phyloP scores from a whole-genome alignment of 192 early-diverging fungal species.

The Backusella psychrophila region DNA sequence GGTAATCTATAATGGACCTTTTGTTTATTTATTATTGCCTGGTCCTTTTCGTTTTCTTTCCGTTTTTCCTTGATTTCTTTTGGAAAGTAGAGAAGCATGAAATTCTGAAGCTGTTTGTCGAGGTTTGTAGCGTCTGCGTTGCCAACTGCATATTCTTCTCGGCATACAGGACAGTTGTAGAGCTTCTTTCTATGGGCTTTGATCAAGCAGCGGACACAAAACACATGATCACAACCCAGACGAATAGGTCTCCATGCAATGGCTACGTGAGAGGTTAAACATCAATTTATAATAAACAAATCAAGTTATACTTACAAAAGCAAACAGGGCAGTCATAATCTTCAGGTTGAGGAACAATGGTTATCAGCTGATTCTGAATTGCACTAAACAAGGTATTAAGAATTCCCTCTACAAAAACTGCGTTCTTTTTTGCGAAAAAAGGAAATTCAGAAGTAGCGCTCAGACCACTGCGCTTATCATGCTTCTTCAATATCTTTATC shows the following conservation, averaged over 20 bases:
- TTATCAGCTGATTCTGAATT: constrained; percentile 60
- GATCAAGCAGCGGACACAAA: constrained; percentile 78
- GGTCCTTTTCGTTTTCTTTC: constrained; percentile 60
- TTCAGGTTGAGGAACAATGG: constrained; percentile 77
- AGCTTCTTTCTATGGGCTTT: constrained; percentile 66
- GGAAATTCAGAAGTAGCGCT: constrained; percentile 53
- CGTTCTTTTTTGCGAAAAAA: constrained; percentile 45
- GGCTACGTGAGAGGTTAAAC: constrained; percentile 27
- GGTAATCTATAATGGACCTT: not conserved
- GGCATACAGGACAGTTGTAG: constrained; percentile 74
- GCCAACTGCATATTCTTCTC: constrained; percentile 55
- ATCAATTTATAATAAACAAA: not conserved
- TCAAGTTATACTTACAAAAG: constrained; percentile 40
- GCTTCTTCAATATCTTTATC: constrained; percentile 87
- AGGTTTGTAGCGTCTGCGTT: constrained; percentile 59
- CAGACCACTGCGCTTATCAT: constrained; percentile 81
- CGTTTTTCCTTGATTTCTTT: constrained; percentile 73
- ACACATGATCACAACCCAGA: constrained; percentile 70
- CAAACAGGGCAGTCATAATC: constrained; percentile 85
- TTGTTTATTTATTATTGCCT: constrained; percentile 33
- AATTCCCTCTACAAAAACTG: constrained; percentile 52
- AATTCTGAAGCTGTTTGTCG: constrained; percentile 65
- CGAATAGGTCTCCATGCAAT: constrained; percentile 79
- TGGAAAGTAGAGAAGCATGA: constrained; percentile 77
- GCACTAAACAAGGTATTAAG: constrained; percentile 58